A percentile compares a stretch with the other conserved stretches of the same genome.
These are phyloP conservation scores for Jatropha podagrica DNA, from an alignment of 441 rosid species.

Conservation along the genomic window DNA sequence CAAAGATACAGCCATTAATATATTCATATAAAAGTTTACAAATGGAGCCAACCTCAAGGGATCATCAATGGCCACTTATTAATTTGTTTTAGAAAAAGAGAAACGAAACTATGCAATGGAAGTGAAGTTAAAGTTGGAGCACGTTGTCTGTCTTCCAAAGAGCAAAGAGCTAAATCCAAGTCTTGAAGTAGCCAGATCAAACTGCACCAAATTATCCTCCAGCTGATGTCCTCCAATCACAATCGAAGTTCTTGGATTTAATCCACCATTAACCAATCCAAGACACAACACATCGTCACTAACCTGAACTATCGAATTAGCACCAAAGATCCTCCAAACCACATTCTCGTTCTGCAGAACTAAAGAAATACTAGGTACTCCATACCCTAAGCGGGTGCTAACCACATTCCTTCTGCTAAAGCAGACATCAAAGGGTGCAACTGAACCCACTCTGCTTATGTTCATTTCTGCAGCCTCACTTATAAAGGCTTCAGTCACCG, in stretches of 20 bases:
- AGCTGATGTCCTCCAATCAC: constrained; percentile 73
- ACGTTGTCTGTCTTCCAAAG: constrained; percentile 47
- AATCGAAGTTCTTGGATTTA: constrained; percentile 48
- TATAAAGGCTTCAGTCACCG: constrained; percentile 44
- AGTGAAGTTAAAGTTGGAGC: constrained; percentile 81
- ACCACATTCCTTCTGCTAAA: constrained; percentile 38
- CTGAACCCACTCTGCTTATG: constrained; percentile 43
- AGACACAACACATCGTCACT: constrained; percentile 50
- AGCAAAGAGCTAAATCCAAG: constrained; percentile 70
- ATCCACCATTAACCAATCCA: constrained; percentile 72
- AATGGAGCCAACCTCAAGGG: no score
- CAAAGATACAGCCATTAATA: no score
- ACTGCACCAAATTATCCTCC: constrained; percentile 58
- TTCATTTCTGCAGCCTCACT: constrained; percentile 34
- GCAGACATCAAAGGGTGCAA: constrained; percentile 61
- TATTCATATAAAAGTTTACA: no score
- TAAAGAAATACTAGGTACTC: constrained; percentile 59
- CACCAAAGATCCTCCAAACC: constrained; percentile 61
- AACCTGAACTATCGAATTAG: constrained; percentile 70
- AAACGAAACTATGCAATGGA: constrained; percentile 30
- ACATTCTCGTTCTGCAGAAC: constrained; percentile 51
- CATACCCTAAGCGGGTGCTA: constrained; percentile 55
- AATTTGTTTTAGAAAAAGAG: no score
- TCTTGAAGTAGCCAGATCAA: constrained; percentile 60
- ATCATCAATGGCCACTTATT: no score